These are phyloP conservation scores for Gaultheria prostrata DNA, from an alignment of 148 eudicot species.

Conservation along the genomic window DNA sequence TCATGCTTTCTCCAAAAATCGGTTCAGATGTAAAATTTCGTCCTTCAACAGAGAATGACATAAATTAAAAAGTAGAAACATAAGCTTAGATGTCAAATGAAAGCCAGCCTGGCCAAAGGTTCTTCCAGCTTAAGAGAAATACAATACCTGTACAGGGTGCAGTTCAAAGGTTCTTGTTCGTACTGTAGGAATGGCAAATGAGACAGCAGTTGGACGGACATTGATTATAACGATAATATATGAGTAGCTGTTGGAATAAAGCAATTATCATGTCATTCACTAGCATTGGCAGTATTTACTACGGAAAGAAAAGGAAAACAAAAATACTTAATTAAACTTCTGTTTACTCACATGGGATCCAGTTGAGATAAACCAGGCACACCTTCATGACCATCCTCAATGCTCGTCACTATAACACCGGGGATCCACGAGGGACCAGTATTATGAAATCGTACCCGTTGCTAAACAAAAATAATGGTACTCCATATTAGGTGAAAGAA, in stretches of 20 bases:
- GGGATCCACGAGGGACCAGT: constrained; percentile 81
- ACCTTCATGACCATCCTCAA: constrained; percentile 85
- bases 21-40: background rate
- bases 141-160: constrained; percentile 78
- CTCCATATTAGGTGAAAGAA: background rate
- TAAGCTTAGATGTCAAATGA: background rate
- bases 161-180: constrained; percentile 49
- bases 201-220: constrained; percentile 49
- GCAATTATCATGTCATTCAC: background rate
- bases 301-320: background rate
- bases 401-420: constrained; percentile 90
- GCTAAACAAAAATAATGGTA: constrained; percentile 37
- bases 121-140: constrained; percentile 4
- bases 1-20: background rate
- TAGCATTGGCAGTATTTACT: background rate
- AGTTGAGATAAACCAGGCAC: constrained; percentile 58
- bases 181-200: constrained; percentile 45
- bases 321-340: background rate
- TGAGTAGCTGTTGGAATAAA: constrained; percentile 50
- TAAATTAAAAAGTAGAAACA: background rate
- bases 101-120: background rate
- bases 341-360: constrained; percentile 66
- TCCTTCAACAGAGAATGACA: background rate
- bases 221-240: constrained; percentile 63
- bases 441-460: constrained; percentile 74